Evolutionary conservation across 2,329 filamentous ascomycete species (phyloP), one percentile per base, ranked within the genome.

Genomic region (Penicillium sp.): DNA sequence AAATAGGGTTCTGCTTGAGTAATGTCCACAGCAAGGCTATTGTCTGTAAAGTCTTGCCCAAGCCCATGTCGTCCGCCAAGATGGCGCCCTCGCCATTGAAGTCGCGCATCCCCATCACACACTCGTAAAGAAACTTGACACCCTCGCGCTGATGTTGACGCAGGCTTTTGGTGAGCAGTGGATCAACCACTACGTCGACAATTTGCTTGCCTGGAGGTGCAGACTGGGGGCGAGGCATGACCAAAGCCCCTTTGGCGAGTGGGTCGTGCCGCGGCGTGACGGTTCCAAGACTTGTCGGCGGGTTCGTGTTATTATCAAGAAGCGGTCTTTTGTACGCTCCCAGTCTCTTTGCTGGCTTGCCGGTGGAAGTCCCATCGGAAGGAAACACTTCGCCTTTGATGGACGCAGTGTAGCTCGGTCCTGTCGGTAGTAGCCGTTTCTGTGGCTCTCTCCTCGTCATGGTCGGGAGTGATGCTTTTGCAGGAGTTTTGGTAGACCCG

Each of bases 121-220:
- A 87, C 66, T 88, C 84, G 59, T 88, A 88, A 38, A 88, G 65
- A 57, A 88, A 88, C 43, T 79, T 73, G 0, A 88, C 82, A 24
- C 85, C 85, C 59, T 84, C 80, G 11, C 81, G 76, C 61, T 88
- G 85, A 62, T 88, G 85, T 9, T 80, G 77, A 27, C 84, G 78
- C 7, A 88, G 70, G 55, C 82, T 76, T 53, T 79, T 81, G 6
- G 73, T 70, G 12, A 88, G 62, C 9, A 85, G 66, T 2, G 85
- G 85, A 63, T 88, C 85, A 3, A 88, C 75, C 0, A 88, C 84
- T 1, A 88, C 84, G 64, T 88, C 85, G 1, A 88, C 83, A 42
- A 86, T 73, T 45, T 81, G 77, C 60, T 82, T 85, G 1, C 82
- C 83, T 49, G 76, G 77, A 0, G 81, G 79, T 40, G 73, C 74